Evolutionary conservation across 2,329 filamentous ascomycete species (phyloP).

Genomic region (Aureobasidium leucospermi): DNA sequence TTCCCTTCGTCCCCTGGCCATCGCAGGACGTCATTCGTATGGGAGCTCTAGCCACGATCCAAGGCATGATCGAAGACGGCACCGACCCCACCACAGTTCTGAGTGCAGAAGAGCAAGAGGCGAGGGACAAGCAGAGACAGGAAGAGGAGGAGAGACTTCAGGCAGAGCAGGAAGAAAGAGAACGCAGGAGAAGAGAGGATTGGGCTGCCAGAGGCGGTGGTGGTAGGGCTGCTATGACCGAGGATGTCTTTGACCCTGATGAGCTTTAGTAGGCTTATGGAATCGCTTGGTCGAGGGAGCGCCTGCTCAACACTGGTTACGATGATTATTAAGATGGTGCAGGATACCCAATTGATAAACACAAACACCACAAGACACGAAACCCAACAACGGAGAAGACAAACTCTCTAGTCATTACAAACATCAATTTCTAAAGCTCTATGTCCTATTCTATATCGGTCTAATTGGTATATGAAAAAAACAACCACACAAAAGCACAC

Average conservation of each 20-base stretch:
- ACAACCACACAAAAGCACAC: not conserved
- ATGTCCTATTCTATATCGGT: not conserved
- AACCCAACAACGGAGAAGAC: no score
- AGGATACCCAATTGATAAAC: no score
- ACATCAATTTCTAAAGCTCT: no score
- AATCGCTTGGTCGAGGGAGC: not conserved
- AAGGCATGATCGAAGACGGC: conserved; percentile 55
- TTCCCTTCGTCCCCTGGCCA: conserved; percentile 69
- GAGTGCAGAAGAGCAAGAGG: conserved; percentile 35
- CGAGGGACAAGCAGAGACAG: conserved; percentile 26
- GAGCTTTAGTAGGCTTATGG: conserved; percentile 16
- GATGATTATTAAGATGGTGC: no score
- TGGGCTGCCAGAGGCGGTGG: conserved; percentile 17
- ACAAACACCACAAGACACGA: no score
- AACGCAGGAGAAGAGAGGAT: conserved; percentile 14
- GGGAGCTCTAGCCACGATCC: conserved; percentile 57
- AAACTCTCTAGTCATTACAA: no score
- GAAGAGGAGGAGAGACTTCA: conserved; percentile 34
- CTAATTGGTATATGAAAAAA: not conserved
- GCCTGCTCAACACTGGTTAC: no score
- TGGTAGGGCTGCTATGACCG: conserved; percentile 13
- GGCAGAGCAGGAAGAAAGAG: conserved; percentile 21
- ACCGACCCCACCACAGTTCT: conserved; percentile 49
- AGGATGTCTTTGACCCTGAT: conserved; percentile 30
- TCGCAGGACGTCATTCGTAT: conserved; percentile 59